These are phyloP conservation scores for Globisporangium paddicum DNA, from an alignment of 352 stramenopile genomes.

Conservation along the genomic window DNA sequence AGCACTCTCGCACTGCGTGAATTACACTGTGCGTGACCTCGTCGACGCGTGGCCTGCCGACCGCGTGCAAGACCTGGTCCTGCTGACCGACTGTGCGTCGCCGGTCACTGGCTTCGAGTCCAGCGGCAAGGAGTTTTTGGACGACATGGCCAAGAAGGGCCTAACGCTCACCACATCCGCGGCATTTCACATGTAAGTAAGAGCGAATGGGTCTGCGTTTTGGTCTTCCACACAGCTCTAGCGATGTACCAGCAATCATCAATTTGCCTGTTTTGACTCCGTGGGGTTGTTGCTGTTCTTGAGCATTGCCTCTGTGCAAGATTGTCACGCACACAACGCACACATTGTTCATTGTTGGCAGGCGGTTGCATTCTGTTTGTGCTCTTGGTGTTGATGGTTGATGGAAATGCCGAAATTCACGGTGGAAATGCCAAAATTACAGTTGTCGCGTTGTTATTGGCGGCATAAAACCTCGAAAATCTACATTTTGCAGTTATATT, in stretches of 20 bases:
- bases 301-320: neutral
- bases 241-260: neutral
- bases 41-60: constrained; percentile 77
- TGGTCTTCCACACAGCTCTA: neutral
- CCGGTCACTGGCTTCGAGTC: constrained; percentile 70
- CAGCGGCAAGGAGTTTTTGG: constrained; percentile 55
- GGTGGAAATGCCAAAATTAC: neutral
- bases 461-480: constrained; percentile 5
- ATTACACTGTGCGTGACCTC: constrained; percentile 94
- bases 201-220: too few species aligned
- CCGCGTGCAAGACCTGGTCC: constrained; percentile 58
- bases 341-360: too few species aligned
- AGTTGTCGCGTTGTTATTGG: constrained; percentile 10
- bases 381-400: neutral
- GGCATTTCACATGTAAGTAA: constrained; percentile 30
- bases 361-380: constrained; percentile 1
- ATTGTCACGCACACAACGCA: neutral
- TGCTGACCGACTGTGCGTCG: constrained; percentile 75
- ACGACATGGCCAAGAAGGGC: constrained; percentile 54
- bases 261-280: too few species aligned
- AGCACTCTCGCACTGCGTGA: constrained; percentile 96
- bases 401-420: neutral
- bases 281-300: too few species aligned
- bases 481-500: too few species aligned
- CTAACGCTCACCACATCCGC: constrained; percentile 56